Evolutionary conservation across 768 basidiomycete species (phyloP), one percentile per base, ranked within the genome.

Genomic region (Boletus tomentosulus): DNA sequence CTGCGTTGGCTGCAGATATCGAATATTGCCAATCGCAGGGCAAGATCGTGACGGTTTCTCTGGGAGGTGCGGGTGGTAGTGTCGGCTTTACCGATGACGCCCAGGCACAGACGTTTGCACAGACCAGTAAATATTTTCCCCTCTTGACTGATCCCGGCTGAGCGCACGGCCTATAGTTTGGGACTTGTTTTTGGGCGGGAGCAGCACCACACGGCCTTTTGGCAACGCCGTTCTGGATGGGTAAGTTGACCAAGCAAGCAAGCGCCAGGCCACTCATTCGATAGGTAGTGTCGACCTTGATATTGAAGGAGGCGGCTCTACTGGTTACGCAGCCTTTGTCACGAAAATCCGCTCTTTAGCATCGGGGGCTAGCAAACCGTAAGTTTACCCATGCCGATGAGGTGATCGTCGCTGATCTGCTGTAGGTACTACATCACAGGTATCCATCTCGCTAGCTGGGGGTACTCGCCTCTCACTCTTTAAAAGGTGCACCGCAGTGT

Each of bases 301-400:
- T 64, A 86, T 90, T 57, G 87, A 89, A 68, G 80, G 82, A n/a
- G 87, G 87, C 16, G 66, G 71, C 16, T 75, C 75, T 24, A 64
- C 69, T 6, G 70, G 76, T 35, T 85, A 82, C 59, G 71, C 69
- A 4, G 73, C 80, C 2, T 85, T 85, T 11, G 54, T 66, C 34
- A 68, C 54, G 9, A 46, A 64, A 50, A 67, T 62, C 12, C 60
- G 67, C 5, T 50, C 67, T 43, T 55, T 67, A n/a, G 62, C 65
- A 31, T 57, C 62, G 0, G 60, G 58, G 13, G 57, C 59, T 10
- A 62, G 53, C 27, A 68, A 68, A 47, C 50, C 53, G 66, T 66
- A 46, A 42, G 53, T 51, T 28, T 16, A 35, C 13, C 16, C 31
- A 16, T 22, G 27, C 38, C 27, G 12, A 41, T 42, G 25, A 38